A percentile compares a stretch with the other conserved stretches of the same genome.
phyloP scores from a whole-genome alignment of 2,329 filamentous ascomycete species.

The Aureobasidium sp. region DNA sequence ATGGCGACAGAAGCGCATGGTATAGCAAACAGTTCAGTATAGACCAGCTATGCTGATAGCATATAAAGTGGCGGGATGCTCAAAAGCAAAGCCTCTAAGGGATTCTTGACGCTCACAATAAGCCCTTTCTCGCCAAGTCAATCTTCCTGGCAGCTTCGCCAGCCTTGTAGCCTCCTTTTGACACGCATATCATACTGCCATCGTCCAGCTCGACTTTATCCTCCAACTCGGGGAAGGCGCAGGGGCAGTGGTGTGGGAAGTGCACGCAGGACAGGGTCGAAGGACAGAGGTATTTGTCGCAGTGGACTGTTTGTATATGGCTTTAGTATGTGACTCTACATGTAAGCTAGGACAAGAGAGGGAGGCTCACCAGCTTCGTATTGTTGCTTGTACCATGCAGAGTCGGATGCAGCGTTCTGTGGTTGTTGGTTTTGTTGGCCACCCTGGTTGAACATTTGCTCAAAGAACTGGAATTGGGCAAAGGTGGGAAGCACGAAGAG shows the following conservation, averaged over 20 bases:
- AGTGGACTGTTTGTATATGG: conserved; percentile 53
- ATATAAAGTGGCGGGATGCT: background rate
- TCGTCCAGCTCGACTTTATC: conserved; percentile 64
- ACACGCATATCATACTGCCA: conserved; percentile 65
- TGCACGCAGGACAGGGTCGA: conserved; percentile 91
- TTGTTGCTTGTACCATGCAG: conserved; percentile 65
- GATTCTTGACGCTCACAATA: conserved; percentile 45
- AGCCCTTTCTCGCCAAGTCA: conserved; percentile 70
- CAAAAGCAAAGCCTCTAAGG: background rate
- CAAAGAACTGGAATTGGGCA: conserved; percentile 95
- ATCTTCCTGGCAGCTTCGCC: conserved; percentile 69
- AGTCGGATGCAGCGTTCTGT: conserved; percentile 80
- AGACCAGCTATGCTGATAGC: background rate
- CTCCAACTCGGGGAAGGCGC: conserved; percentile 63
- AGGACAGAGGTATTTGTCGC: conserved; percentile 89
- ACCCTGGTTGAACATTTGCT: conserved; percentile 82
- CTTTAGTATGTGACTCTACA: background rate
- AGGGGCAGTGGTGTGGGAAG: conserved; percentile 95
- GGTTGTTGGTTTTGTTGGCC: conserved; percentile 52
- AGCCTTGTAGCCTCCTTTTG: conserved; percentile 65
- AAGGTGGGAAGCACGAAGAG: conserved; percentile 48
- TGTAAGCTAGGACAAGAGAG: no score
- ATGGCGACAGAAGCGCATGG: background rate
- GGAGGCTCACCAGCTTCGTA: conserved; percentile 57
- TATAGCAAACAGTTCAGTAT: background rate